Conservation (phyloP, 2,329 filamentous ascomycete genomes). For the Aspergillus terreus region DNA sequence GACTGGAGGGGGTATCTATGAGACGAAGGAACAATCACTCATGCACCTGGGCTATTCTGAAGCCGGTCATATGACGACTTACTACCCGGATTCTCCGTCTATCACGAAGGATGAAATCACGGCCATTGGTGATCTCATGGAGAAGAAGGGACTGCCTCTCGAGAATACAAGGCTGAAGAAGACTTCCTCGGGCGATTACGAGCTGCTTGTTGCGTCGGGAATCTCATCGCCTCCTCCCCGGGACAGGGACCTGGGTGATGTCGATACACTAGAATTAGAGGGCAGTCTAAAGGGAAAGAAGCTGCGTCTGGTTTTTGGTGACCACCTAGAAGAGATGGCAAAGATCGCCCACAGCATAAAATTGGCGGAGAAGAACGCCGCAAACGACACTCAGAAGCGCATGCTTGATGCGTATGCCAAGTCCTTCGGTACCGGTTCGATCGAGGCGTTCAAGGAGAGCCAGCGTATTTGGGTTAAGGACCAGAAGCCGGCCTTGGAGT, state of each 20-base stretch:
- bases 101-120: conserved; percentile 75
- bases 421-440: conserved; percentile 70
- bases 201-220: conserved; percentile 71
- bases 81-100: conserved; percentile 71
- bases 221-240: conserved; percentile 55
- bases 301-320: conserved; percentile 69
- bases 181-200: conserved; percentile 59
- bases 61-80: conserved; percentile 73
- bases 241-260: conserved; percentile 67
- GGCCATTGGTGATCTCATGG: conserved; percentile 68
- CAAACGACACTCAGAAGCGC: conserved; percentile 69
- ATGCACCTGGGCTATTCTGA: conserved; percentile 75
- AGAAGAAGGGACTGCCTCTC: conserved; percentile 63
- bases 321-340: conserved; percentile 68
- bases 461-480: conserved; percentile 81
- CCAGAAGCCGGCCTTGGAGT: conserved; percentile 75
- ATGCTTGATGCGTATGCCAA: conserved; percentile 72
- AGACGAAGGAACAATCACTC: conserved; percentile 58
- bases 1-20: conserved; percentile 64
- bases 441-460: conserved; percentile 74
- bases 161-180: conserved; percentile 77
- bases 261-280: conserved; percentile 58
- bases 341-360: conserved; percentile 63
- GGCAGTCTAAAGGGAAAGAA: conserved; percentile 63
- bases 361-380: conserved; percentile 64